These are phyloP conservation scores for Neoboletus magnificus DNA, from an alignment of 768 basidiomycete genomes.

Conservation along the genomic window DNA sequence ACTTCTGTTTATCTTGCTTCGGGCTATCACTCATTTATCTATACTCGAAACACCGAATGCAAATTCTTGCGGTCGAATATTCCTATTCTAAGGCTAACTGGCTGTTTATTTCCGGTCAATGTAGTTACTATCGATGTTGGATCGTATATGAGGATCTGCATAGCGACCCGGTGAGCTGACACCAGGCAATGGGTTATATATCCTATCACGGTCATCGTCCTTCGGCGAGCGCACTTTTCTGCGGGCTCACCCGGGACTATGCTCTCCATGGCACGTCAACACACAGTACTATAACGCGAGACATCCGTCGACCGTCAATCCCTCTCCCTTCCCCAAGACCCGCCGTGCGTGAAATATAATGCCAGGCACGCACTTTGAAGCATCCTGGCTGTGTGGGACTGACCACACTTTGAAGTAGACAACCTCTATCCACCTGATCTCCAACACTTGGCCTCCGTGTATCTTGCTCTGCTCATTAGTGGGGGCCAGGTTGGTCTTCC, in stretches of 20 bases:
- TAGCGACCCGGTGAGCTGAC: constrained; percentile 7
- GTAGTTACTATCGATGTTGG: constrained; percentile 1
- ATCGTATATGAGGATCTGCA: constrained; percentile 18
- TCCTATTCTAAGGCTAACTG: constrained; percentile 8
- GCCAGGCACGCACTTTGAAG: constrained; percentile 13
- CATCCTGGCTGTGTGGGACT: background rate
- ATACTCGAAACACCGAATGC: constrained; percentile 23
- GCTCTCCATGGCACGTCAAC: constrained; percentile 7
- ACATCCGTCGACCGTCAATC: background rate
- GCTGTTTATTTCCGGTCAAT: constrained; percentile 7
- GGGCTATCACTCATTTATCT: constrained; percentile 30
- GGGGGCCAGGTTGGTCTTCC: constrained; percentile 56
- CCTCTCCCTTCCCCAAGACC: background rate
- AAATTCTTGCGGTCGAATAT: constrained; percentile 13
- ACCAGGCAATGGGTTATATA: constrained; percentile 18
- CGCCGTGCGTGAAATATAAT: constrained; percentile 3
- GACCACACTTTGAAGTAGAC: constrained; percentile 2
- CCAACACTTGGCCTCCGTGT: constrained; percentile 35
- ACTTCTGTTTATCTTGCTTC: constrained; percentile 17
- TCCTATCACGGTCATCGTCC: constrained; percentile 20
- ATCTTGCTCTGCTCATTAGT: constrained; percentile 44
- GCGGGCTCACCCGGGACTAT: constrained; percentile 2
- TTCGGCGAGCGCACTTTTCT: constrained; percentile 4
- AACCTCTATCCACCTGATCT: constrained; percentile 18
- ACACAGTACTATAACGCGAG: constrained; percentile 5